Evolutionary conservation across 345 rosid genomes (phyloP), one percentile per base, ranked within the genome.

Genomic region (Xanthoceras sorbifolium): DNA sequence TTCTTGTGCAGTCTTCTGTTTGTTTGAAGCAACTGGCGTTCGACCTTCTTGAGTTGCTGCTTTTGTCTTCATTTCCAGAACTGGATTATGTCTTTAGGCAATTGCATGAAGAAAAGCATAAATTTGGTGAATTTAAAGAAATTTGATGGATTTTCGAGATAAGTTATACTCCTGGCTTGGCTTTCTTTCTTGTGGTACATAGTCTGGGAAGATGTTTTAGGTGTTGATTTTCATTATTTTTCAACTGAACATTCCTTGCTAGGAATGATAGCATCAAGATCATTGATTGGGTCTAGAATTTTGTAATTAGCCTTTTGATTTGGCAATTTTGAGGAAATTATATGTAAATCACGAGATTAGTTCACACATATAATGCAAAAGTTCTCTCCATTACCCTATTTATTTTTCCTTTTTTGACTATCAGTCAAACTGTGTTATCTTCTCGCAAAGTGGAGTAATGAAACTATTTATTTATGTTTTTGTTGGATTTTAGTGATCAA

Each of bases 51-150:
- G 97, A 97, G 89, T 83, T 91, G 75, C 71, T 91, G 82, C 87
- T 92, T 71, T 63, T 80, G 79, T 88, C 98, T 0, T 89, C 98
- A 55, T 91, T 94, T 62, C 97, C 98, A 0, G 98, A 96, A 78
- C 75, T 94, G 87, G 90, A 92, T 46, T 64, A 76, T 22, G 73
- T 83, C 46, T 86, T 96, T 79, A 89, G 87, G 85, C 87, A 91
- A 84, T 40, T 96, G 85, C 89, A 75, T 7, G 88, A 88, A 31
- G 94, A 92, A 67, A 96, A 91, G 59, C 89, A 90, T 63, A 85
- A 78, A 72, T 92, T 96, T 84, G 98, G 97, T 28, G 90, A 91
- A 78, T 87, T 69, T 67, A 88, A 70, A 75, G 73, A 81, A 60
- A 79, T 63, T 67, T 88, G 83, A 78, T 54, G 22, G n/a, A n/a